Conservation (phyloP, 768 basidiomycete species). For the Xerocomellus amylosporus region DNA sequence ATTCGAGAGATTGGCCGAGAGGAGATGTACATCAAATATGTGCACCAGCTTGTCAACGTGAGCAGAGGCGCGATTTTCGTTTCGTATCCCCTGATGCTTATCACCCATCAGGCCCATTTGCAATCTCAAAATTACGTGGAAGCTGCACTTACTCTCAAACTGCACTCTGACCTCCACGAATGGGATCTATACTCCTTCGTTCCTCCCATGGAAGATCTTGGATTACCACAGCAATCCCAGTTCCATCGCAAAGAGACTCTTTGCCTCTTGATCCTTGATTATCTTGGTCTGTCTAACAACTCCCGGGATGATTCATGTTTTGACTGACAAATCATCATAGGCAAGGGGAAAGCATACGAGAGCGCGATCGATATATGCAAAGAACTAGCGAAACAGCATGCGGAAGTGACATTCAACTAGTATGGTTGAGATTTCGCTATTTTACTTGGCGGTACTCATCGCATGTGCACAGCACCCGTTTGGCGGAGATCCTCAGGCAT, state of each 20-base stretch:
- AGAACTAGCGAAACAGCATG: slow-evolving; percentile 86
- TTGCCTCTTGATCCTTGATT: slow-evolving; percentile 88
- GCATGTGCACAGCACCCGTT: slow-evolving; percentile 53
- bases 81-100: slow-evolving; percentile 12
- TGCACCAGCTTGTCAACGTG: slow-evolving; percentile 91
- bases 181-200: slow-evolving; percentile 85
- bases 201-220: slow-evolving; percentile 85
- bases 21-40: slow-evolving; percentile 95
- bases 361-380: slow-evolving; percentile 90
- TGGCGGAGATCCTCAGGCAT: slow-evolving; percentile 83
- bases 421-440: slow-evolving; percentile 36
- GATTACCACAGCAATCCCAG: slow-evolving; percentile 87
- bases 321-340: slow-evolving; percentile 37
- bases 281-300: slow-evolving; percentile 58
- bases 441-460: slow-evolving; percentile 3
- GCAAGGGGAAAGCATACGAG: slow-evolving; percentile 98
- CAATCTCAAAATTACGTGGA: slow-evolving; percentile 90
- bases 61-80: slow-evolving; percentile 21
- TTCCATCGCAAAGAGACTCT: slow-evolving; percentile 94
- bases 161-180: slow-evolving; percentile 90
- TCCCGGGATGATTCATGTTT: background rate
- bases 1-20: slow-evolving; percentile 87
- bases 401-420: slow-evolving; percentile 89
- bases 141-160: slow-evolving; percentile 87
- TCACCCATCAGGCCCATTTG: slow-evolving; percentile 64